Evolutionary conservation across 2,329 filamentous ascomycete genomes (phyloP).

Genomic region (Cyanodermella asteris): DNA sequence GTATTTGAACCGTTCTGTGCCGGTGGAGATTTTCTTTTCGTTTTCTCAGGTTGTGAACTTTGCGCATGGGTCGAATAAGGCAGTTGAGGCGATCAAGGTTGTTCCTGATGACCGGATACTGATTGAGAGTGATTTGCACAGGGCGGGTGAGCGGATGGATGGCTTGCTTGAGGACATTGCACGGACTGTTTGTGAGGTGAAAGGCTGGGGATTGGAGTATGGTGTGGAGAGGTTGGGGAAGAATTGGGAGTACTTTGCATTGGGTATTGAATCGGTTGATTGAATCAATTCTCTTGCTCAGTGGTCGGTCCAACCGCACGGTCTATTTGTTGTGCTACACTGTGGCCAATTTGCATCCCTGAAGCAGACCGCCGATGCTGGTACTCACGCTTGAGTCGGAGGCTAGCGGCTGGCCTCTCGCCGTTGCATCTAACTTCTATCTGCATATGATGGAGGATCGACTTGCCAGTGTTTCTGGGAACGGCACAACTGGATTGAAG

Average conservation of each 20-base stretch:
- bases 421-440: too few relatives aligned
- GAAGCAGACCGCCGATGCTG: too few relatives aligned
- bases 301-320: too few relatives aligned
- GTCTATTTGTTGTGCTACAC: too few relatives aligned
- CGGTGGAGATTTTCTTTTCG: constrained; percentile 63
- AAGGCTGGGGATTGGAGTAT: constrained; percentile 52
- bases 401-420: too few relatives aligned
- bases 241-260: constrained; percentile 63
- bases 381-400: too few relatives aligned
- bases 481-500: too few relatives aligned
- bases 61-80: constrained; percentile 29
- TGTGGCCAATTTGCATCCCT: too few relatives aligned
- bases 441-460: too few relatives aligned
- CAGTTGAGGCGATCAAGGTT: constrained; percentile 43
- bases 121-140: constrained; percentile 77
- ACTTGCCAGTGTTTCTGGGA: too few relatives aligned
- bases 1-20: constrained; percentile 52
- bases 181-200: constrained; percentile 53
- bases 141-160: constrained; percentile 66
- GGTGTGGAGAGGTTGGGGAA: constrained; percentile 44
- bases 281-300: too few relatives aligned
- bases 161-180: constrained; percentile 50
- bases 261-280: constrained; percentile 33
- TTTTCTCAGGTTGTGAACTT: constrained; percentile 75
- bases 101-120: constrained; percentile 62